Conservation (phyloP, 2,329 filamentous ascomycete species). For the Colletotrichum zoysiae region DNA sequence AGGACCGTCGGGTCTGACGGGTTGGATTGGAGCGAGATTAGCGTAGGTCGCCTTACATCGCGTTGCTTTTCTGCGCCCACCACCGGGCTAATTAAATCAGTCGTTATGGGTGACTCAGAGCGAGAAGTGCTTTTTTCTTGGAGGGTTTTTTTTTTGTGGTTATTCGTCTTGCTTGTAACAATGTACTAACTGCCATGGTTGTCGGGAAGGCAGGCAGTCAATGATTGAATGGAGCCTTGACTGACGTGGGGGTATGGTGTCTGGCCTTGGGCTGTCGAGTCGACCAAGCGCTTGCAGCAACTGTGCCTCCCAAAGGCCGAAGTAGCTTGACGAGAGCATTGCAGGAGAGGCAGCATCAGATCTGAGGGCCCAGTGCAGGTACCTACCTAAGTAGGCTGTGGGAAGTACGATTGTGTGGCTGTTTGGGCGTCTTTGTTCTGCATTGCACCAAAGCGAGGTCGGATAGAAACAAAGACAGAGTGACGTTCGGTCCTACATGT, state of each 20-base stretch:
- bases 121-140: background rate
- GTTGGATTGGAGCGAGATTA: conserved; percentile 20
- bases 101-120: conserved; percentile 24
- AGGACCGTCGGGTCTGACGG: conserved; percentile 6
- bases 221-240: background rate
- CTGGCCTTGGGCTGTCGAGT: conserved; percentile 16
- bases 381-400: background rate
- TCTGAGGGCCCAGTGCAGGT: background rate
- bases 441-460: conserved; percentile 6
- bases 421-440: background rate
- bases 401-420: background rate
- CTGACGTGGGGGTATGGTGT: conserved; percentile 8
- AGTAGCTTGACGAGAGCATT: background rate
- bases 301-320: background rate
- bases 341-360: background rate
- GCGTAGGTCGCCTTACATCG: conserved; percentile 11
- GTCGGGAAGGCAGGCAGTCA: background rate
- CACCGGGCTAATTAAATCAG: conserved; percentile 7
- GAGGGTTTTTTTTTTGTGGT: too few relatives aligned
- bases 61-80: conserved; percentile 16
- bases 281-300: conserved; percentile 1
- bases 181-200: conserved; percentile 13
- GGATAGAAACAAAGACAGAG: background rate
- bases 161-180: conserved; percentile 5
- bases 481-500: conserved; percentile 13